phyloP scores from a whole-genome alignment of 768 basidiomycete genomes.

The Phylloporus sp. region DNA sequence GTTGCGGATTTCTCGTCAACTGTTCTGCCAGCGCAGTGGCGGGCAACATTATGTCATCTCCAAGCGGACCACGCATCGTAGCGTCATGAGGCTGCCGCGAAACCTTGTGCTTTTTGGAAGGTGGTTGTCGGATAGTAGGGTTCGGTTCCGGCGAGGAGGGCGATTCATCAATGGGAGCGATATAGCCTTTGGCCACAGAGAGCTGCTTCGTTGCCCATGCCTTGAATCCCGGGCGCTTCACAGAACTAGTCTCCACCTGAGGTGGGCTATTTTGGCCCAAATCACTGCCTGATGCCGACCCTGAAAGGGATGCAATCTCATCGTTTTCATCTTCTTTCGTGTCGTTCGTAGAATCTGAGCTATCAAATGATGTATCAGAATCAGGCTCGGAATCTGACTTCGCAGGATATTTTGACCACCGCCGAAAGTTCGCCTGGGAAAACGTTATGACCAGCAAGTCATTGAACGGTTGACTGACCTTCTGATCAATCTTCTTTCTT shows the following conservation, averaged over 20 bases:
- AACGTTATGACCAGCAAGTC: constrained; percentile 8
- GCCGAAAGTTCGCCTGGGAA: constrained; percentile 37
- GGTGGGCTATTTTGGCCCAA: constrained; percentile 17
- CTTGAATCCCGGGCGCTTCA: constrained; percentile 65
- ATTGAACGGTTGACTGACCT: constrained; percentile 37
- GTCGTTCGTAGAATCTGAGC: constrained; percentile 73
- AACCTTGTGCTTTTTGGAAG: constrained; percentile 46
- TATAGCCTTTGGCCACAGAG: constrained; percentile 42
- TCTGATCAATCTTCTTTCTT: constrained; percentile 38
- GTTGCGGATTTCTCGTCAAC: constrained; percentile 9
- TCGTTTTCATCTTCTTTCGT: constrained; percentile 28
- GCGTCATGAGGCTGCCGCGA: constrained; percentile 25
- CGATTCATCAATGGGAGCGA: constrained; percentile 10
- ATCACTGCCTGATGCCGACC: constrained; percentile 14
- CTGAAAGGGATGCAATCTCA: constrained; percentile 11
- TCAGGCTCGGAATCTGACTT: constrained; percentile 30
- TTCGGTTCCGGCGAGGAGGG: constrained; percentile 12
- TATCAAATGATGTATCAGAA: constrained; percentile 67
- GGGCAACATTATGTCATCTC: constrained; percentile 65
- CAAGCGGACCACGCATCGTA: constrained; percentile 74
- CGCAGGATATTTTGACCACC: constrained; percentile 43
- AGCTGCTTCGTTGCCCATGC: constrained; percentile 85
- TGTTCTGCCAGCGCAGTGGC: constrained; percentile 58
- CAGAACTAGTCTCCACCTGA: constrained; percentile 17
- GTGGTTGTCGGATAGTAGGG: constrained; percentile 8